Base-by-base conservation (phyloP, 2,329 filamentous ascomycete species). In the Talaromyces pinophilus region DNA sequence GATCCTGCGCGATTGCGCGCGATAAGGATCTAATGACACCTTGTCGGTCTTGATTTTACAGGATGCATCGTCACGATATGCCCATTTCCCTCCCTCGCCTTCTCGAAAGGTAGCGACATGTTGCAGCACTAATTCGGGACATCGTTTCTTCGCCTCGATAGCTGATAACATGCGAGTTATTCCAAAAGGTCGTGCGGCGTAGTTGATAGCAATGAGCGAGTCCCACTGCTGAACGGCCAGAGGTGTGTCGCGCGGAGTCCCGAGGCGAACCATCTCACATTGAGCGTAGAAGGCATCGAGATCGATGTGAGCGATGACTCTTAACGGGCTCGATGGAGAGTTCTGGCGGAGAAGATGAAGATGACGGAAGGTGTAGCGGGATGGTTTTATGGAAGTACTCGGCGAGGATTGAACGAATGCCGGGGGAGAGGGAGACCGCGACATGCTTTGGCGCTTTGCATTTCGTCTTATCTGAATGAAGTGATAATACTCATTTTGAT, bases 241-340 rank as follows among this genome's bases (percentile, higher is more conserved):
- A 10, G 95, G 95, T 70, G 88, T 86, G 66, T 92, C 87, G 68
- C 92, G 88, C 15, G 90, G 82, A 11, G 91, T 82, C 13, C 88
- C 89, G 54, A 98, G 84, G 7, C 95, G 88, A 10, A 97, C 88
- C 86, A 93, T 96, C 80, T 99, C 95, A 76, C 93, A 97, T 82
- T 99, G 95, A 3, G 91, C 91, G 77, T 99, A 99, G 80, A 99
- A 99, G 46, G 94, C 94, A 85, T 99, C 95, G 67, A 99, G 88
- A 74, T 99, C 95, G 69, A 98, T 88, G 77, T 97, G 93, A 6
- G 92, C 92, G 71, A 97, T 88, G 33, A 96, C 91, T 55, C 95
- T 89, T 42, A 99, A 84, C 1, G 94, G 94, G 61, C 88, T 92
- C 8, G 88, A 87, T 0, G 89, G 84, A 40, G 87, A 88, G 70